Evolutionary conservation across 495 filamentous ascomycete genomes (phyloP), one percentile per base, ranked within the genome.

Genomic region (Penicillium arizonense): DNA sequence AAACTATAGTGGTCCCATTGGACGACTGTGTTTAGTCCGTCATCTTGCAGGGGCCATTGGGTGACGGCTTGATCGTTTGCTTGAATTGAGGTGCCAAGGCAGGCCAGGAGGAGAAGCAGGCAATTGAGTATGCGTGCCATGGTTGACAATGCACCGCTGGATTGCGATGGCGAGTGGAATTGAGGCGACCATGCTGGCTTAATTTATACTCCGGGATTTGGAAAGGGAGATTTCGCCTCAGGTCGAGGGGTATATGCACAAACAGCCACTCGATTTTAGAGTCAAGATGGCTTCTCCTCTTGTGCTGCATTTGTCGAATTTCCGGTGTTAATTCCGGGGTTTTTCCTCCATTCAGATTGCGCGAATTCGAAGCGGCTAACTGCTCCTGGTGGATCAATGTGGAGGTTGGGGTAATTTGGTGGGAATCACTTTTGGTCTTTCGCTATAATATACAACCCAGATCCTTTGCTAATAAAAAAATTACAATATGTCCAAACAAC

Each of bases 1-100:
- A 83, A 78, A 59, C 82, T 85, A 53, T 82, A 85, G 40, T 82
- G 74, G 52, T 85, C 83, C 72, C 77, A 79, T 57, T 81, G 63
- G 1, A 84, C 79, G 4, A 73, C 67, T 5, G 75, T 63, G 53
- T 73, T 83, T 16, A 80, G 55, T 11, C 76, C 72, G 58, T 84
- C 73, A 51, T 78, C 69, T 43, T 76, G 76, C 2, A 80, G 39
- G 0, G 76, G 79, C 79, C 79, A 81, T 54, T 67, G 53, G 1
- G 55, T 58, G 6, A 34, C 47, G 51, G 52, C 47, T 14, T 60
- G 48, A 32, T 48, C 50, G 21, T 69, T 55, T 23, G 62, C 61
- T 28, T 56, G 44, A 10, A 53, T 37, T 7, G 62, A 47, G 4
- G 50, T 14, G 7, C 54, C 56, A 0, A 69, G 59, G 42, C 47